Conservation (phyloP, 768 basidiomycete genomes). For the Panaeolus cyanescens region DNA sequence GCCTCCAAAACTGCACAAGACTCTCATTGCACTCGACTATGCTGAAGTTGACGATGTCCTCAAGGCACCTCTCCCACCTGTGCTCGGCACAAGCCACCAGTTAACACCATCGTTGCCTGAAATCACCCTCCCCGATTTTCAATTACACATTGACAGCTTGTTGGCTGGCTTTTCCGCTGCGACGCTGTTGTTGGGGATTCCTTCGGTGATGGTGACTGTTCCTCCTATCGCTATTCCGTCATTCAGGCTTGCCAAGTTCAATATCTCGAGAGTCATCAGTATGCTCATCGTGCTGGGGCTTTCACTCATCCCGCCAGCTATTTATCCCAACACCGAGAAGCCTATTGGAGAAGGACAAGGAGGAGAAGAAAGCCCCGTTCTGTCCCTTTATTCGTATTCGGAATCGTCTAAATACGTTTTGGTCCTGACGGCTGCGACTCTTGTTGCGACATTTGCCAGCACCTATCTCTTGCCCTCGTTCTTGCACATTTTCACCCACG, state of each 20-base stretch:
- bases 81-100: conserved; percentile 13
- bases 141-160: conserved; percentile 34
- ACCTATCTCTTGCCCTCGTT: conserved; percentile 75
- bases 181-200: conserved; percentile 60
- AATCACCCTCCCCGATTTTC: conserved; percentile 21
- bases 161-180: conserved; percentile 40
- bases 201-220: conserved; percentile 56
- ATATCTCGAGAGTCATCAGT: conserved; percentile 46
- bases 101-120: conserved; percentile 16
- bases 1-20: background rate
- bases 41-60: background rate
- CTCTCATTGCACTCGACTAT: background rate
- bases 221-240: conserved; percentile 54
- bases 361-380: conserved; percentile 4
- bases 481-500: conserved; percentile 80
- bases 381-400: conserved; percentile 15
- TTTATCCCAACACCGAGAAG: conserved; percentile 6
- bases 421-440: conserved; percentile 45
- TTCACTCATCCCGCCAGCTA: conserved; percentile 42
- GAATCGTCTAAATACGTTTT: conserved; percentile 19
- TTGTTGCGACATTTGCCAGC: conserved; percentile 53
- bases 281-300: conserved; percentile 44
- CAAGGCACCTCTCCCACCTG: conserved; percentile 16
- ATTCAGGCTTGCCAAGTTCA: conserved; percentile 42
- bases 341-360: background rate